Evolutionary conservation across 2,329 filamentous ascomycete species (phyloP).

Genomic region (Penicillium sp.): DNA sequence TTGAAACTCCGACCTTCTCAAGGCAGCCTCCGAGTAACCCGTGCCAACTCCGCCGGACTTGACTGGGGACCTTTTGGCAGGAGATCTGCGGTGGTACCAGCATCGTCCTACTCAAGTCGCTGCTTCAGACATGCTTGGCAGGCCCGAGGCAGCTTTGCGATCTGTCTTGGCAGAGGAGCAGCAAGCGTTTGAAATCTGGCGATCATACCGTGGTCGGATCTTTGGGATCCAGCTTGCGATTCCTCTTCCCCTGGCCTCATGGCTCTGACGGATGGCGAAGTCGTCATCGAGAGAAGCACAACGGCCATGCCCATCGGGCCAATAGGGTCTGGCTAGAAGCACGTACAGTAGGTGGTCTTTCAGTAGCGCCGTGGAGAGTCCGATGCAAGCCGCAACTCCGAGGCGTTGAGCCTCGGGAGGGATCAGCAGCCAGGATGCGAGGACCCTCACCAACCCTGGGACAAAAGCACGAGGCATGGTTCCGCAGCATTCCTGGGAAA

Average conservation of each 20-base stretch:
- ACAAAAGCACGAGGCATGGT: neutral
- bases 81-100: neutral
- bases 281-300: too few species aligned
- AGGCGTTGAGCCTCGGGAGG: constrained; percentile 21
- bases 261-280: too few species aligned
- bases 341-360: neutral
- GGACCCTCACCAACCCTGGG: constrained; percentile 14
- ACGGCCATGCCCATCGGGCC: too few species aligned
- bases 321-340: too few species aligned
- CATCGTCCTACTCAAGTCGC: constrained; percentile 3
- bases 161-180: constrained; percentile 8
- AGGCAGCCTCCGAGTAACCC: too few species aligned
- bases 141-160: constrained; percentile 10
- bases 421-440: constrained; percentile 27
- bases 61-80: constrained; percentile 15
- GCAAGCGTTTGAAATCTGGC: constrained; percentile 7
- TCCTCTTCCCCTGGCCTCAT: neutral
- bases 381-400: constrained; percentile 24
- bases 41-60: constrained; percentile 22
- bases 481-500: neutral
- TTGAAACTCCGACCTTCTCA: constrained; percentile 12
- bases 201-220: neutral
- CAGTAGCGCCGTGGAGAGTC: neutral
- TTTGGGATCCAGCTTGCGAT: neutral
- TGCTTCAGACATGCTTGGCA: constrained; percentile 10